Evolutionary conservation across 495 filamentous ascomycete species (phyloP), one percentile per base, ranked within the genome.

Genomic region (Xylaria palmicola): DNA sequence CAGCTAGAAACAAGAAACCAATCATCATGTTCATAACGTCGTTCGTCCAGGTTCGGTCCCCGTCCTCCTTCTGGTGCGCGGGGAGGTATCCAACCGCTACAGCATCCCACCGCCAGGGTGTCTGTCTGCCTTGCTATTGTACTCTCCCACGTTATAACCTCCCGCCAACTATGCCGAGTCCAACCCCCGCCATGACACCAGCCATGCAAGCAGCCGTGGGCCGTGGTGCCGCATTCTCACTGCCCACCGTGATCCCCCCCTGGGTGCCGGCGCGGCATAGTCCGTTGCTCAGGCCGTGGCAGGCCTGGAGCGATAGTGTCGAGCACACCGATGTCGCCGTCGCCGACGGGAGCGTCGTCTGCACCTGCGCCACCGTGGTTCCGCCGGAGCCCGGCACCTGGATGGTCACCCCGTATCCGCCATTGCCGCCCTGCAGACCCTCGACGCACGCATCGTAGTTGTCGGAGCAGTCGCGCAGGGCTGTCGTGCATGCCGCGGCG

Each of bases 301-400:
- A 89, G 32, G 85, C 87, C 59, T 79, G 62, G 15, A 69, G 64
- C 51, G 85, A 88, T 58, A 90, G 72, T 62, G 84, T 88, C 15
- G 81, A 82, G 72, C 89, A 92, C 8, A 90, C 84, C 17, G 83
- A 83, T 4, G 79, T 81, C 7, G 88, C 88, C 37, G 79, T 79
- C 6, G 80, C 71, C 6, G 74, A 41, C 1, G 72, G 77, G 10
- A 73, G 62, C 6, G 64, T 74, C 19, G 65, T 68, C 36, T 54
- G 69, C 19, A 68, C 72, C 15, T 77, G 74, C 15, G 79, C 77
- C 19, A 83, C 71, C 12, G 81, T 80, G 3, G 79, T 84, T 9
- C 81, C 77, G 6, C 80, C 81, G 44, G 76, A 79, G 26, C 80
- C 80, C 12, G 81, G 80, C 0, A 85, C 88, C 40, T 81, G 80